A percentile compares a stretch with the other conserved stretches of the same genome.
These are phyloP conservation scores for Friedmanniomyces simplex DNA, from an alignment of 495 filamentous ascomycete genomes.

Conservation along the genomic window DNA sequence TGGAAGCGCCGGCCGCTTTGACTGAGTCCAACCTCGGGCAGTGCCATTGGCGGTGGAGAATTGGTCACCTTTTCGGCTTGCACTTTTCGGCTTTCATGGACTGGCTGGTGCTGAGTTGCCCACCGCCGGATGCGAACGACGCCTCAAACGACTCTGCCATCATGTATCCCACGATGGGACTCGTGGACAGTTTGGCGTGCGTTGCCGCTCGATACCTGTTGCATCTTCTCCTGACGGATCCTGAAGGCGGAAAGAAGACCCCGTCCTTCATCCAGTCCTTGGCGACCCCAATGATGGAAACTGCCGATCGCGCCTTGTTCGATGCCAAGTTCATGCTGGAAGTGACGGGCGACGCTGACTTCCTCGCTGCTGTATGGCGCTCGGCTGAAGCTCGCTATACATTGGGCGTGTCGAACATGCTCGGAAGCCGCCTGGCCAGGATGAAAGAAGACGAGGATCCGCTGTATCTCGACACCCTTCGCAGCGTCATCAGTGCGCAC, in stretches of 20 bases:
- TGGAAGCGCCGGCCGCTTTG: slow-evolving; percentile 52
- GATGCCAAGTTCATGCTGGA: background rate
- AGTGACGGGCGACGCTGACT: background rate
- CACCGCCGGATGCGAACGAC: background rate
- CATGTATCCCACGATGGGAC: background rate
- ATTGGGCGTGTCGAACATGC: background rate
- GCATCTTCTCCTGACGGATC: background rate
- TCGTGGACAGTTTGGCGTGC: background rate
- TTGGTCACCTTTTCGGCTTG: slow-evolving; percentile 52
- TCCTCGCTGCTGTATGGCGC: background rate
- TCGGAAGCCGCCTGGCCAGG: background rate
- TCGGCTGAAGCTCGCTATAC: background rate
- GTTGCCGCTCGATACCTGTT: background rate
- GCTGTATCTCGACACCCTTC: background rate
- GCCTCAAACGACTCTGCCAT: background rate
- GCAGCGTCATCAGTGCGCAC: background rate
- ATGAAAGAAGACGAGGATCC: background rate
- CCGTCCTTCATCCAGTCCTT: background rate
- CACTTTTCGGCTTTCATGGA: slow-evolving; percentile 51
- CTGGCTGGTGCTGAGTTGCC: background rate
- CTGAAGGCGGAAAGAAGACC: background rate
- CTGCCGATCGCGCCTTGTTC: background rate
- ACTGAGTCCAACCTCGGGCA: slow-evolving; percentile 56
- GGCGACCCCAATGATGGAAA: background rate
- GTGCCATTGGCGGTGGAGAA: slow-evolving; percentile 64